Evolutionary conservation across 75 land plant genomes (phyloP), one percentile per base, ranked within the genome.

Genomic region (Isoetes taiwanensis): DNA sequence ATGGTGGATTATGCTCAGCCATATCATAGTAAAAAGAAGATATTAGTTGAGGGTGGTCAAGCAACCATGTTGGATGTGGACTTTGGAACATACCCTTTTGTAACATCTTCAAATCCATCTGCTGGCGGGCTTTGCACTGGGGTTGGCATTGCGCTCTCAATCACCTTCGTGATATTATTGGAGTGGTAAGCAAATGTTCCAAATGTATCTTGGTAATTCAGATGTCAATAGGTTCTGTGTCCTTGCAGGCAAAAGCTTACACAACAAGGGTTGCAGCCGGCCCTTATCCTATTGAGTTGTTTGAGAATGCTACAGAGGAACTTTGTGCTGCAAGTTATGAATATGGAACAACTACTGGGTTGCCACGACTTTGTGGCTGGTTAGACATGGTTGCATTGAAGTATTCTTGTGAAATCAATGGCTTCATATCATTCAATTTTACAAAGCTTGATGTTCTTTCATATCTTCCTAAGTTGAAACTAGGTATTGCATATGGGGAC

Each of bases 11-110:
- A 78, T 40, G 68, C 87, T 42, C 72, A 81, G 3, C 72, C 85
- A 16, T 68, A 81, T 34, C 33, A 48, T 12, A 57, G 75, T 19
- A 75, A 80, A 61, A 83, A 84, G 82, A 90, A 66, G 61, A 74
- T 91, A 40, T 68, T 91, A 57, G 95, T 91, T 43, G 97, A 91
- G 74, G 97, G 97, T 61, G 85, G 97, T 55, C 96, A 87, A 42
- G 96, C 97, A 27, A 91, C 96, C n/a, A 91, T 91, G 97, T 62
- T 91, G 46, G 97, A 91, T 65, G 67, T 91, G 40, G 97, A 91
- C 61, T 91, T 91, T 73, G 97, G 97, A 34, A 91, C 97, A 31
- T 91, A 91, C 55, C 97, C 97, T 4, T 91, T 91, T 71, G 97
- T 91, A 8, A 91, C 97, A 56, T 91, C 97, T 9, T 91, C 97